phyloP scores from a whole-genome alignment of 2,329 filamentous ascomycete species.

The Cladosporium austrohemisphaericum region DNA sequence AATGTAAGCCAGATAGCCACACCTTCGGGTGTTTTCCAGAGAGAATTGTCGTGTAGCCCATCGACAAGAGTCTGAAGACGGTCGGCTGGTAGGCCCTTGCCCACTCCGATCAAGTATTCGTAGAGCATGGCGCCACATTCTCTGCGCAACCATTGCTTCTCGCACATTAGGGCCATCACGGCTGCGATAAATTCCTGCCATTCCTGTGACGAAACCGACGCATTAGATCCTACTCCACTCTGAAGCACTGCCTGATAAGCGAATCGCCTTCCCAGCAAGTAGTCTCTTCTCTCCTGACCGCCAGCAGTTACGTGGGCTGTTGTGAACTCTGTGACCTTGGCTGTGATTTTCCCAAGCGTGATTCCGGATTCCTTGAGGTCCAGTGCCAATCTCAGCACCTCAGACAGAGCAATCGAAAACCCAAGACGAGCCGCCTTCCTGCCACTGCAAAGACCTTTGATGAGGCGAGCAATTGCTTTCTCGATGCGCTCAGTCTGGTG shows the following conservation, averaged over 20 bases:
- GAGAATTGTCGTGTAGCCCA: constrained; percentile 44
- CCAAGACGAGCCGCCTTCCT: constrained; percentile 84
- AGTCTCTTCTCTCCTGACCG: constrained; percentile 77
- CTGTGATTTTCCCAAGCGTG: constrained; percentile 44
- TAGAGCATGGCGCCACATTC: constrained; percentile 82
- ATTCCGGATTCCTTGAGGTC: constrained; percentile 12
- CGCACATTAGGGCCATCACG: constrained; percentile 68
- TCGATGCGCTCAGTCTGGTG: constrained; percentile 38
- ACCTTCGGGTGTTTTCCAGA: constrained; percentile 80
- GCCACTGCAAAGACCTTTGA: constrained; percentile 84
- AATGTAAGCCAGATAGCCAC: constrained; percentile 82
- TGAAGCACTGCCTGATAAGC: constrained; percentile 82
- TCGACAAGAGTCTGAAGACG: constrained; percentile 25
- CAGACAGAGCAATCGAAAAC: constrained; percentile 83
- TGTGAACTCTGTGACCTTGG: constrained; percentile 52
- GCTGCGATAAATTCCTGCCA: constrained; percentile 69
- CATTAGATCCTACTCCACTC: constrained; percentile 65
- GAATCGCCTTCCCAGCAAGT: constrained; percentile 80
- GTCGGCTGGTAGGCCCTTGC: constrained; percentile 16
- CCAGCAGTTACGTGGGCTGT: constrained; percentile 50
- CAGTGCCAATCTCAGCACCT: constrained; percentile 68
- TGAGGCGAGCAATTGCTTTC: constrained; percentile 51
- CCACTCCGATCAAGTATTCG: constrained; percentile 53
- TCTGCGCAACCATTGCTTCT: constrained; percentile 84
- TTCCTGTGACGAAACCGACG: constrained; percentile 49